phyloP scores from a whole-genome alignment of 352 stramenopile genomes.

The Thalassiosira hispida region DNA sequence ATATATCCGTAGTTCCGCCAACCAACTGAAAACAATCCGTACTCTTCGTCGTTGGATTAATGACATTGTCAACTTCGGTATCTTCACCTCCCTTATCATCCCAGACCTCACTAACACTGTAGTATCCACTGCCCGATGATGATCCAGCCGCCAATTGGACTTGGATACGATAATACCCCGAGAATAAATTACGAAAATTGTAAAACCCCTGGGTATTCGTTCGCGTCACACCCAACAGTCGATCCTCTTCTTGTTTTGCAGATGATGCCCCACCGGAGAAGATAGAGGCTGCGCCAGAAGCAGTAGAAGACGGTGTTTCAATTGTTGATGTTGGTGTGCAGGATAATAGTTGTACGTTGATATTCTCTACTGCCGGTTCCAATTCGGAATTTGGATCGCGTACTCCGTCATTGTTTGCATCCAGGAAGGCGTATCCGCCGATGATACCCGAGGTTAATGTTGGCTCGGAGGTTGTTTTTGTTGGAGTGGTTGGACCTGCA shows the following conservation, averaged over 20 bases:
- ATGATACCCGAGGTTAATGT: constrained; percentile 12
- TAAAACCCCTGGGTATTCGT: constrained; percentile 46
- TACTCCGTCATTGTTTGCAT: constrained; percentile 41
- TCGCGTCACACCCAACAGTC: constrained; percentile 17
- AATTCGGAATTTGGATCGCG: constrained; percentile 21
- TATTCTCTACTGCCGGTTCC: constrained; percentile 29
- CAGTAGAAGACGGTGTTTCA: too few species aligned
- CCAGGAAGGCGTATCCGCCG: constrained; percentile 43
- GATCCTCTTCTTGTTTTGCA: constrained; percentile 9
- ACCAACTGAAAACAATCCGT: constrained; percentile 38
- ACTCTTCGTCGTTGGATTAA: constrained; percentile 31
- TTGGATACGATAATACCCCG: constrained; percentile 30
- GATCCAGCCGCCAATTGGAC: too few species aligned
- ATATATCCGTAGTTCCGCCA: constrained; percentile 34
- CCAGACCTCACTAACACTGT: too few species aligned
- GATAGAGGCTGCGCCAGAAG: too few species aligned
- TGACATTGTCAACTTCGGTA: constrained; percentile 14
- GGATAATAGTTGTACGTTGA: constrained; percentile 41
- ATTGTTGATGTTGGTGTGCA: constrained; percentile 17
- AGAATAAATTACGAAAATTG: constrained; percentile 40
- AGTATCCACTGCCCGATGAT: too few species aligned
- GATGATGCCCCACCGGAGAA: too few species aligned
- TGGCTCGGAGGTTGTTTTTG: neutral
- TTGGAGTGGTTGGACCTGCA: neutral
- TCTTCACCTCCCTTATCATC: neutral